phyloP scores from a whole-genome alignment of 2,329 filamentous ascomycete species.

The Diaporthe amygdali region DNA sequence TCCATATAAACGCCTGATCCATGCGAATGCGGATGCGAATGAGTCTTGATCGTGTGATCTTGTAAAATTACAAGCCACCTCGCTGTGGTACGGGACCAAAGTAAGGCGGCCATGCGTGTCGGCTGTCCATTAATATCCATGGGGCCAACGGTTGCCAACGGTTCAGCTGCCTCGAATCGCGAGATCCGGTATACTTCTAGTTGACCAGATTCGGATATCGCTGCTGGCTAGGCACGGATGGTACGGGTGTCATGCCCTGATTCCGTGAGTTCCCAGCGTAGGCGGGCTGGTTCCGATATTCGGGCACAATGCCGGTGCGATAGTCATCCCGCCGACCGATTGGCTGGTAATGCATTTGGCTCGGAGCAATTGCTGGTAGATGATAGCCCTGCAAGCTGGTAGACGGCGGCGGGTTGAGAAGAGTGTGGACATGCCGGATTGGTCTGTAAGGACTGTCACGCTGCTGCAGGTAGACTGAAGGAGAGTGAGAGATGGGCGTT shows the following conservation, averaged over 20 bases:
- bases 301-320: conserved; percentile 73
- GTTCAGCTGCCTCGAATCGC: not conserved
- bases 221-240: conserved; percentile 17
- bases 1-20: not conserved
- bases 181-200: not conserved
- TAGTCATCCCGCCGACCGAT: conserved; percentile 72
- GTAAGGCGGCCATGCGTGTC: not conserved
- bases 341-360: conserved; percentile 84
- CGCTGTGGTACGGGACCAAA: not conserved
- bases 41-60: not conserved
- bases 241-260: conserved; percentile 1
- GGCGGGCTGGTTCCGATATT: conserved; percentile 44
- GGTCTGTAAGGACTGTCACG: conserved; percentile 92
- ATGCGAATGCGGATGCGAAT: not conserved
- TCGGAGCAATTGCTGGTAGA: conserved; percentile 59
- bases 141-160: not conserved
- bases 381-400: conserved; percentile 78
- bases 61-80: conserved; percentile 7
- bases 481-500: conserved; percentile 78
- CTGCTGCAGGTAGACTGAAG: conserved; percentile 85
- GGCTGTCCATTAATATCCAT: not conserved
- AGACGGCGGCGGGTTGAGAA: conserved; percentile 87
- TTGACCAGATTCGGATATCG: conserved; percentile 22
- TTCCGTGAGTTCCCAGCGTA: conserved; percentile 16
- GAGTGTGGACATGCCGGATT: conserved; percentile 84